phyloP scores from a whole-genome alignment of 1,284 basidiomycete species.

The Ganoderma lucidum region DNA sequence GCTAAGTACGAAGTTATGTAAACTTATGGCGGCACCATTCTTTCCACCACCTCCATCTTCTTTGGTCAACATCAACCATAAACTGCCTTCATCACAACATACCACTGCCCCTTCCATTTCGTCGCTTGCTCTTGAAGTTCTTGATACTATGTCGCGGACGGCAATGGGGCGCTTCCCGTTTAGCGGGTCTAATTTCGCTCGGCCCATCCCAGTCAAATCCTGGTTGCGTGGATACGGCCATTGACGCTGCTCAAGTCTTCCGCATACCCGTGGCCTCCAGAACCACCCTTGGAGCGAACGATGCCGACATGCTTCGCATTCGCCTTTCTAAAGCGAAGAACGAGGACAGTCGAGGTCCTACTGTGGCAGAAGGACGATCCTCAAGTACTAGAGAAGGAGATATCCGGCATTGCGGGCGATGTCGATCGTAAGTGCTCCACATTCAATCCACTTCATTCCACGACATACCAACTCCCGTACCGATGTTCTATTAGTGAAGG shows the following conservation, averaged over 20 bases:
- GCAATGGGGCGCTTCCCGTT: neutral
- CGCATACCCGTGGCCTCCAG: neutral
- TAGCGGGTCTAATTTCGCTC: neutral
- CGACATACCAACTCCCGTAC: neutral
- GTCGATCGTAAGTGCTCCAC: neutral
- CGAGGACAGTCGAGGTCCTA: neutral
- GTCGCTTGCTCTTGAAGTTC: neutral
- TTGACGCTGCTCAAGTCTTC: neutral
- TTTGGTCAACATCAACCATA: neutral
- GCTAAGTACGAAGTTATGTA: no score
- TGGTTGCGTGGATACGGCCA: neutral
- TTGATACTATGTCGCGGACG: neutral
- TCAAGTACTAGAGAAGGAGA: neutral
- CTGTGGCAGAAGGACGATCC: neutral
- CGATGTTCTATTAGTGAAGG: neutral
- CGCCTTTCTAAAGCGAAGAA: neutral
- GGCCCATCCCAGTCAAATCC: neutral
- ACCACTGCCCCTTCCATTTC: no score
- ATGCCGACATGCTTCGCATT: slow-evolving; percentile 9
- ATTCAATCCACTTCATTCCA: neutral
- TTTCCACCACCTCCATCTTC: neutral
- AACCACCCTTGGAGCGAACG: neutral
- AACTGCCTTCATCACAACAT: neutral
- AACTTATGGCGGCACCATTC: neutral
- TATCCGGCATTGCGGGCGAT: neutral